Conservation (phyloP, 257 asterid genomes). For the Solanum okadae region DNA sequence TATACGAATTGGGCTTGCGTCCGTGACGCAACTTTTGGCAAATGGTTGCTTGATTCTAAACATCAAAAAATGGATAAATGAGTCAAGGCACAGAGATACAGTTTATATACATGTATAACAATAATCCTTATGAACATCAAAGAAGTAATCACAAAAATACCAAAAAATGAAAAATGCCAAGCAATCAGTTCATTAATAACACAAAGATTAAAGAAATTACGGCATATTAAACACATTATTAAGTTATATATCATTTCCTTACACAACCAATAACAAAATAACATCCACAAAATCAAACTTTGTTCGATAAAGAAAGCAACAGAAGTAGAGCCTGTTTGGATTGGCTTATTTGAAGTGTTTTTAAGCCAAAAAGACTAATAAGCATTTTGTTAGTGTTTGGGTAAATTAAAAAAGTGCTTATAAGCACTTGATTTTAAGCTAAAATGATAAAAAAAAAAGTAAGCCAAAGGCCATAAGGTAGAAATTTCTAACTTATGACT, state of each 20-base stretch:
- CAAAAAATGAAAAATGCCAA: background rate
- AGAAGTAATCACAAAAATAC: background rate
- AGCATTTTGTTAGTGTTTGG: background rate
- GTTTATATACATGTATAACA: background rate
- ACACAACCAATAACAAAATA: background rate
- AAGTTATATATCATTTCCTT: background rate
- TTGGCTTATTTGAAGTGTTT: background rate
- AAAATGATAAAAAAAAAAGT: background rate
- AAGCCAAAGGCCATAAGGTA: background rate
- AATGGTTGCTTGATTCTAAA: slow-evolving; percentile 72
- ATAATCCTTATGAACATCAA: background rate
- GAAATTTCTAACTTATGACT: background rate
- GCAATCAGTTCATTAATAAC: background rate
- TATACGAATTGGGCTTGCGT: slow-evolving; percentile 45
- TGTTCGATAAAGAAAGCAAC: background rate
- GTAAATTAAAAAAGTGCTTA: background rate
- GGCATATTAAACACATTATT: background rate
- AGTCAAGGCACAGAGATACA: background rate
- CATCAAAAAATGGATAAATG: slow-evolving; percentile 5
- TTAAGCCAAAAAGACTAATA: background rate
- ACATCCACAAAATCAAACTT: background rate
- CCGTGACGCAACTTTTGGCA: slow-evolving; percentile 37
- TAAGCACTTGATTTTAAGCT: background rate
- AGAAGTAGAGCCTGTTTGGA: background rate
- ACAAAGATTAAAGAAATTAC: background rate